A percentile compares a stretch with the other conserved stretches of the same genome.
Conservation (phyloP, 345 rosid species). For the Garcia nutans region DNA sequence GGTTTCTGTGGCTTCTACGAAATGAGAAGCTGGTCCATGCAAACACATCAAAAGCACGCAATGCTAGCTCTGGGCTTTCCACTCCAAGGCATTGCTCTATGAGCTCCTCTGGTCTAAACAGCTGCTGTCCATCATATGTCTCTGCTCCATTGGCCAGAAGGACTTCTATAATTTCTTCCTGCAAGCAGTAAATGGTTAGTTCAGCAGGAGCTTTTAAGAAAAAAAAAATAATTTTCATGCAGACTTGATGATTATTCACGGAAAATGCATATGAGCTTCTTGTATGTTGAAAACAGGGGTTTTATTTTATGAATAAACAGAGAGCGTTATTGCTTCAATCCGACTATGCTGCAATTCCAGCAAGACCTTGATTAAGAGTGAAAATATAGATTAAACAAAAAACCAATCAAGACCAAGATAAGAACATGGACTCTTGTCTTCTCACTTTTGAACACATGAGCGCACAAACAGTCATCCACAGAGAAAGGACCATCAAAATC, state of each 20-base stretch:
- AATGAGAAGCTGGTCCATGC: constrained; percentile 86
- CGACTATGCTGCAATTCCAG: background rate
- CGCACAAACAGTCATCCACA: background rate
- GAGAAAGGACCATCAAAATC: background rate
- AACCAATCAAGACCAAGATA: background rate
- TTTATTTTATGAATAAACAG: background rate
- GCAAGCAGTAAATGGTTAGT: constrained; percentile 18
- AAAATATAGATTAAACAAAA: background rate
- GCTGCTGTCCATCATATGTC: constrained; percentile 36
- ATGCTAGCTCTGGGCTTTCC: constrained; percentile 48
- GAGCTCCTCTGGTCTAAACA: constrained; percentile 73
- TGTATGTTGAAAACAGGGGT: background rate
- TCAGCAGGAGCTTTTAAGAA: background rate
- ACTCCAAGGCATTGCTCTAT: constrained; percentile 60
- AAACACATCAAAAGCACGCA: constrained; percentile 75
- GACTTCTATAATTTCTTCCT: constrained; percentile 65
- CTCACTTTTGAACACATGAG: background rate
- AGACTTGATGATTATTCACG: background rate
- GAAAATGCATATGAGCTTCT: background rate
- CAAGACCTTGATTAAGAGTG: background rate
- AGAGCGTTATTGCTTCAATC: background rate
- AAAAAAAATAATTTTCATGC: background rate
- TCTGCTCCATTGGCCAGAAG: constrained; percentile 39
- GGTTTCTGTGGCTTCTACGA: constrained; percentile 60
- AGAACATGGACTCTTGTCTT: background rate